These are phyloP conservation scores for Hyphodiscus hymeniophilus DNA, from an alignment of 495 filamentous ascomycete species.

Conservation along the genomic window DNA sequence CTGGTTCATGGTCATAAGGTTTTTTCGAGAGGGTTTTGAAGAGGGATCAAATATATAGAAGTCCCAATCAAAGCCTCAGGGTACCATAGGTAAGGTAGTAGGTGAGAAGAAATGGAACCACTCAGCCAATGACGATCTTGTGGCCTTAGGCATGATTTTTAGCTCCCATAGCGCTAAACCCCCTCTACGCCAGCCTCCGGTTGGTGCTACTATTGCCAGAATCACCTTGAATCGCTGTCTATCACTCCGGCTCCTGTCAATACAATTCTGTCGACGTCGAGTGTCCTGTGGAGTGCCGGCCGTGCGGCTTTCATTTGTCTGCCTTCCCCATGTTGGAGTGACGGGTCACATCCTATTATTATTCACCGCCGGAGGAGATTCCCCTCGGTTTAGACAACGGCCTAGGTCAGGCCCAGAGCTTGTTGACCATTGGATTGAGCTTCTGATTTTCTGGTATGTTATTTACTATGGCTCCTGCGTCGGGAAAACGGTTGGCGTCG, in stretches of 20 bases:
- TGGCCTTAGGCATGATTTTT: too few relatives aligned
- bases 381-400: background rate
- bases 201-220: background rate
- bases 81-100: too few relatives aligned
- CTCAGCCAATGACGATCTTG: too few relatives aligned
- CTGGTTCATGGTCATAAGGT: too few relatives aligned
- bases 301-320: conserved; percentile 9
- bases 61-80: too few relatives aligned
- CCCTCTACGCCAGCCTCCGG: background rate
- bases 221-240: conserved; percentile 9
- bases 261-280: background rate
- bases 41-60: too few relatives aligned
- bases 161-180: too few relatives aligned
- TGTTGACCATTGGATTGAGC: conserved; percentile 3
- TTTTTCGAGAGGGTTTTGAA: too few relatives aligned
- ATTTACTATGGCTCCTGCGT: too few relatives aligned
- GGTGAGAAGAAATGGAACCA: too few relatives aligned
- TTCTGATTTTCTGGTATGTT: background rate
- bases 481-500: too few relatives aligned
- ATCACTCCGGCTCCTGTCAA: conserved; percentile 1
- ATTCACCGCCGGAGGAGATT: conserved; percentile 8
- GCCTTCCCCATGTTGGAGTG: conserved; percentile 9
- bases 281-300: conserved; percentile 4
- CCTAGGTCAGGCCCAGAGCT: background rate
- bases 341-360: conserved; percentile 1